Evolutionary conservation across 2,329 filamentous ascomycete genomes (phyloP).

Genomic region (Exophiala sp.): DNA sequence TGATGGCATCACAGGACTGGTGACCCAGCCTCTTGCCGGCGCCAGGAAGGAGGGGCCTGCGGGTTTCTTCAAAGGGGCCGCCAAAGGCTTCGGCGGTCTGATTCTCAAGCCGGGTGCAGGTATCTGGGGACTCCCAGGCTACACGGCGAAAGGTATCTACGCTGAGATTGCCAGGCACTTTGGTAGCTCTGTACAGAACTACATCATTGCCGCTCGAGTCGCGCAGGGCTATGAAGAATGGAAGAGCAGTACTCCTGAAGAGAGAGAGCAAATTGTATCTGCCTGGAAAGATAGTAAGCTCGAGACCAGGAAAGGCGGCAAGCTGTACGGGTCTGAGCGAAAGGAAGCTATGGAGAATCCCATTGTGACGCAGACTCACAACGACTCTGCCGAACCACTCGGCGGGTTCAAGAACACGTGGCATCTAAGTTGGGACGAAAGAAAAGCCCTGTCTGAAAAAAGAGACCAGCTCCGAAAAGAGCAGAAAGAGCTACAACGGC

Average conservation of each 20-base stretch:
- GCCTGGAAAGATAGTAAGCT: conserved; percentile 59
- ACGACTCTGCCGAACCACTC: conserved; percentile 36
- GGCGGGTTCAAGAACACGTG: conserved; percentile 47
- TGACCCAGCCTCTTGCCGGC: conserved; percentile 69
- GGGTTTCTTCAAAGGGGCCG: conserved; percentile 72
- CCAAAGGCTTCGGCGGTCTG: conserved; percentile 75
- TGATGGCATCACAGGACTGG: conserved; percentile 73
- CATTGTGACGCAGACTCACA: conserved; percentile 31
- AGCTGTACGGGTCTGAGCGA: conserved; percentile 35
- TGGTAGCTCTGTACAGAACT: conserved; percentile 66
- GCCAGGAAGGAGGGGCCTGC: conserved; percentile 58
- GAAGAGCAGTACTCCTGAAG: conserved; percentile 48
- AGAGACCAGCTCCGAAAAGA: conserved; percentile 26
- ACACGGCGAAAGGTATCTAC: conserved; percentile 75
- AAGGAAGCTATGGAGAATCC: conserved; percentile 51
- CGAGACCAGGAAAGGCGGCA: conserved; percentile 47
- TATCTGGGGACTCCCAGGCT: conserved; percentile 69
- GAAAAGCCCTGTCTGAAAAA: conserved; percentile 45
- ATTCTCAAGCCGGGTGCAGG: conserved; percentile 76
- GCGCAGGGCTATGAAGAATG: conserved; percentile 68
- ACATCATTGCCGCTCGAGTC: conserved; percentile 71
- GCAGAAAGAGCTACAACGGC: conserved; percentile 26
- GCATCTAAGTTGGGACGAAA: conserved; percentile 48
- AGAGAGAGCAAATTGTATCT: conserved; percentile 58
- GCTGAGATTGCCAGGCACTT: conserved; percentile 68